Evolutionary conservation across 495 filamentous ascomycete species (phyloP).

Genomic region (Viridothelium virens): DNA sequence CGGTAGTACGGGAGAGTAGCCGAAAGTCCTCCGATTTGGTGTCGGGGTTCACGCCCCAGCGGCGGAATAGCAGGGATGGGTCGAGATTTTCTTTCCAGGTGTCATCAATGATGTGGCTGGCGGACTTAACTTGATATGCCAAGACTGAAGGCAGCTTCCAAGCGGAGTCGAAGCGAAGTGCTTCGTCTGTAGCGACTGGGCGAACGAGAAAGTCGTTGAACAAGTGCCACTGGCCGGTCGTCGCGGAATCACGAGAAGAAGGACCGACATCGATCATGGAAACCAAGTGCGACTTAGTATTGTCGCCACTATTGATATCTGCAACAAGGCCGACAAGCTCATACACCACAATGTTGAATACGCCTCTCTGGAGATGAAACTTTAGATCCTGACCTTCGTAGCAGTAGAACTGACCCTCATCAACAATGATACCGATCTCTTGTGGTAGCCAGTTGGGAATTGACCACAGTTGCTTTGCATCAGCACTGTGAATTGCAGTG

Average conservation of each 20-base stretch:
- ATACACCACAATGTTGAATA: conserved; percentile 70
- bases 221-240: conserved; percentile 71
- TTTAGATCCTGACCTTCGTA: conserved; percentile 81
- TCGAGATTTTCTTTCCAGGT: conserved; percentile 79
- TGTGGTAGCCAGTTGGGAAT: conserved; percentile 84
- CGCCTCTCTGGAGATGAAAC: conserved; percentile 53
- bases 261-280: conserved; percentile 81
- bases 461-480: conserved; percentile 73
- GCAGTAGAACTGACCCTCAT: conserved; percentile 75
- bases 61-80: conserved; percentile 71
- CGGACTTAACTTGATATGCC: conserved; percentile 69
- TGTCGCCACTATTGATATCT: conserved; percentile 74
- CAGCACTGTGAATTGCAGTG: conserved; percentile 59
- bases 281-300: conserved; percentile 84
- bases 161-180: conserved; percentile 71
- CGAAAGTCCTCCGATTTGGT: conserved; percentile 43
- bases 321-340: conserved; percentile 86
- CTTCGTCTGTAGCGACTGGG: conserved; percentile 68
- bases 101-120: conserved; percentile 68
- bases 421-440: conserved; percentile 80
- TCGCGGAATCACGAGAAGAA: conserved; percentile 46
- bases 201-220: conserved; percentile 97
- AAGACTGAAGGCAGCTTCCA: conserved; percentile 91
- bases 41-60: conserved; percentile 55
- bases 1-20: conserved; percentile 52